These are phyloP conservation scores for Whalleya microplaca DNA, from an alignment of 2,329 filamentous ascomycete genomes.

Conservation along the genomic window DNA sequence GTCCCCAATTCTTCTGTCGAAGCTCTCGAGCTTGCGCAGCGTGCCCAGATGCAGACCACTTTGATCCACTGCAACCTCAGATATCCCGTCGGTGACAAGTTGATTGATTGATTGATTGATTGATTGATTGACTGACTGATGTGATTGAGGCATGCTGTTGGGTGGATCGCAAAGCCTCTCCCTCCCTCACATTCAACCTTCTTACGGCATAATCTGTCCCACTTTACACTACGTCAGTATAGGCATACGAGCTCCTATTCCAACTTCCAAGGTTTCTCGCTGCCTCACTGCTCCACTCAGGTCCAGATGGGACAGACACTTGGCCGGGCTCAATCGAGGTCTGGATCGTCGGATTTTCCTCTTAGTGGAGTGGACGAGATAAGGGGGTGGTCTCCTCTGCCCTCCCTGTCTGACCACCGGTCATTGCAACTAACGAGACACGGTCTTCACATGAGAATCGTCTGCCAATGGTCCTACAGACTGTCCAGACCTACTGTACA, in stretches of 20 bases:
- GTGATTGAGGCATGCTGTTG: slow-evolving; percentile 5
- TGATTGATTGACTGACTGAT: slow-evolving; percentile 20
- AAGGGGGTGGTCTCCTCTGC: slow-evolving; percentile 13
- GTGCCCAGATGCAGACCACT: slow-evolving; percentile 11
- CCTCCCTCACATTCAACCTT: slow-evolving; percentile 10
- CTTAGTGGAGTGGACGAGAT: slow-evolving; percentile 24
- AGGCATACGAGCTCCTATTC: slow-evolving; percentile 15
- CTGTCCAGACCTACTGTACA: slow-evolving; percentile 18
- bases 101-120: slow-evolving; percentile 23
- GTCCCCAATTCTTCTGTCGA: slow-evolving; percentile 23
- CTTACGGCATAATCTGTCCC: slow-evolving; percentile 20
- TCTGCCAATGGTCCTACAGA: slow-evolving; percentile 23
- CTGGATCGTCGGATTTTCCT: slow-evolving; percentile 25
- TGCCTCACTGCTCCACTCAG: slow-evolving; percentile 23
- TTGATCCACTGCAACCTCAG: slow-evolving; percentile 26
- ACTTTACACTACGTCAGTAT: slow-evolving; percentile 27
- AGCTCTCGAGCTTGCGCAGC: slow-evolving; percentile 19
- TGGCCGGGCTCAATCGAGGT: slow-evolving; percentile 21
- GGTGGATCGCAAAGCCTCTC: neutral
- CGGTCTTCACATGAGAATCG: slow-evolving; percentile 23
- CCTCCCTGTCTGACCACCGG: slow-evolving; percentile 14
- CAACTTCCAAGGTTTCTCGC: slow-evolving; percentile 6
- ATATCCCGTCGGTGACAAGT: slow-evolving; percentile 20
- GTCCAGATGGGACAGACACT: slow-evolving; percentile 12
- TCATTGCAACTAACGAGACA: slow-evolving; percentile 18